Conservation (phyloP, 345 rosid species). For the Noccaea bulbosa region DNA sequence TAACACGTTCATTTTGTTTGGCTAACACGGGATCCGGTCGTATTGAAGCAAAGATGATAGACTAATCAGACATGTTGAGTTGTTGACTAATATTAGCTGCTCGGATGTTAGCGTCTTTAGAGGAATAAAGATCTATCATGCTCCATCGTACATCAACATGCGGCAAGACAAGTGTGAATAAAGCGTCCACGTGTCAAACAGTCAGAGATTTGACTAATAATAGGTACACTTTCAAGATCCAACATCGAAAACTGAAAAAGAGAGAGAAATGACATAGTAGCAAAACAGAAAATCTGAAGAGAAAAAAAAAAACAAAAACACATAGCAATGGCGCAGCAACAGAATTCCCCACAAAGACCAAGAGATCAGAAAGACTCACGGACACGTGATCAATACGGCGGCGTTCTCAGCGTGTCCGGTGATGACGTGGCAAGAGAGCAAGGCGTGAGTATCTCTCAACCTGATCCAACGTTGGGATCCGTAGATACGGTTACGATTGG, state of each 20-base stretch:
- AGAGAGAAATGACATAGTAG: not conserved
- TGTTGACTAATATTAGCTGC: no score
- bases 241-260: not conserved
- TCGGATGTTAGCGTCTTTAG: no score
- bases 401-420: conserved; percentile 49
- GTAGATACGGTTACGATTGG: conserved; percentile 50
- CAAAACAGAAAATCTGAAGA: conserved; percentile 1
- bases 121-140: no score
- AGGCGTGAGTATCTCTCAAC: conserved; percentile 38
- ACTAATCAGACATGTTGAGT: no score
- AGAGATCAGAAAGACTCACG: conserved; percentile 11
- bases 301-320: not conserved
- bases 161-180: conserved; percentile 27
- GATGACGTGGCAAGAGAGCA: conserved; percentile 33
- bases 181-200: conserved; percentile 24
- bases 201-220: conserved; percentile 7
- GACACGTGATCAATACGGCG: conserved; percentile 41
- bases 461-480: conserved; percentile 30
- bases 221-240: conserved; percentile 20
- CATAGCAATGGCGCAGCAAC: conserved; percentile 31
- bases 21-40: no score
- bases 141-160: conserved; percentile 29
- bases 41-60: no score
- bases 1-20: no score
- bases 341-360: not conserved